Evolutionary conservation across 306 rosid genomes (phyloP).

Genomic region (Casuarina cunninghamiana): DNA sequence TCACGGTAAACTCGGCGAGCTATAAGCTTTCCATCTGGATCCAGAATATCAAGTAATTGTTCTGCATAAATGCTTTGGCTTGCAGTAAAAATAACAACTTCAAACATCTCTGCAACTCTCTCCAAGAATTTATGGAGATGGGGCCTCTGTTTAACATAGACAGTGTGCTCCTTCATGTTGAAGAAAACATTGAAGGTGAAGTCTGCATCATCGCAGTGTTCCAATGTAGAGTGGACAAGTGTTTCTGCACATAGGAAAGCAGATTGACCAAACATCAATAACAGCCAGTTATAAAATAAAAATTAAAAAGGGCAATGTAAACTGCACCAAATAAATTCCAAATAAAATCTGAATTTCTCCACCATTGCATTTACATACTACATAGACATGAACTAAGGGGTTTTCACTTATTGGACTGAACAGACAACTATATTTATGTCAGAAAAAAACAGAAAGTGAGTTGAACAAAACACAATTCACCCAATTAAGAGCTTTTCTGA

Average conservation of each 20-base stretch:
- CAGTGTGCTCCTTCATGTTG: conserved; percentile 87
- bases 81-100: conserved; percentile 90
- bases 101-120: conserved; percentile 93
- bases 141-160: conserved; percentile 89
- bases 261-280: conserved; percentile 21
- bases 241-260: conserved; percentile 68
- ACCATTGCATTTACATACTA: no score
- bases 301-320: not conserved
- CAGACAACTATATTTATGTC: not conserved
- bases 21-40: conserved; percentile 75
- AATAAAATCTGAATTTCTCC: not conserved
- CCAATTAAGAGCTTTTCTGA: not conserved
- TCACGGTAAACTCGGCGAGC: conserved; percentile 86
- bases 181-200: conserved; percentile 81
- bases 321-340: not conserved
- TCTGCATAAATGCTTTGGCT: conserved; percentile 96
- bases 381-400: not conserved
- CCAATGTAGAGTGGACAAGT: conserved; percentile 92
- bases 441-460: not conserved
- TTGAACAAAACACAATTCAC: not conserved
- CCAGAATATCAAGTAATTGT: conserved; percentile 88
- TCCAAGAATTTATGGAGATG: conserved; percentile 78
- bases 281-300: conserved; percentile 17
- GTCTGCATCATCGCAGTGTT: conserved; percentile 75
- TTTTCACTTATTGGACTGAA: not conserved